Evolutionary conservation across 1,139 yeast genomes (phyloP), one percentile per base, ranked within the genome.

Genomic region (Eremothecium coryli): DNA sequence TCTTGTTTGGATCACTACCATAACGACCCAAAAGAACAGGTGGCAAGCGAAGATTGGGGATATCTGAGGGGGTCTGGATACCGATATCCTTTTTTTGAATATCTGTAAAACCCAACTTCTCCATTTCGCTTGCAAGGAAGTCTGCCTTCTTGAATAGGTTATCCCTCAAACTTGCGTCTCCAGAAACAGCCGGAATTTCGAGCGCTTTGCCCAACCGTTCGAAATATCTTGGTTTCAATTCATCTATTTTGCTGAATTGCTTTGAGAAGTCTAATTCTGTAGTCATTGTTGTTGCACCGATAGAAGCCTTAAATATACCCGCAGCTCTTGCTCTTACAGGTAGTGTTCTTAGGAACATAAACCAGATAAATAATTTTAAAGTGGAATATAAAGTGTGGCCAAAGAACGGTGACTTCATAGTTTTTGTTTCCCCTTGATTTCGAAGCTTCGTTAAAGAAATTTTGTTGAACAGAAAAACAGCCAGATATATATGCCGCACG

Each of bases 181-280:
- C 77, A 6, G 97, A 86, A 25, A 93, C 96, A 4, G 97, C 88
- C 33, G 95, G 93, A 50, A 90, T 93, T 39, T 86, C 82, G 33
- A 93, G 88, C 9, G 96, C 96, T 38, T 78, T 68, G 32, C 75
- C 63, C 42, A 90, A 70, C 48, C 93, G 68, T 40, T 71, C 65
- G 45, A 82, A 73, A 64, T 77, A 81, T 39, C 67, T 61, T 2
- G 85, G 82, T 55, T 78, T 75, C 54, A 79, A 69, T 51, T 74
- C 81, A 46, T 78, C 84, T 49, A 82, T 76, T 51, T 76, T 73
- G 25, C 62, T 59, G 57, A 76, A 79, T 22, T 56, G 34, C 23
- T 46, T 46, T 20, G 45, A 47, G 26, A 53, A 49, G 18, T 41
- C 45, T 12, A 38, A 35, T 36, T 45, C 49, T 32, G 40, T 29